Evolutionary conservation across 2,329 filamentous ascomycete species (phyloP).

Genomic region (Aspergillus sp.): DNA sequence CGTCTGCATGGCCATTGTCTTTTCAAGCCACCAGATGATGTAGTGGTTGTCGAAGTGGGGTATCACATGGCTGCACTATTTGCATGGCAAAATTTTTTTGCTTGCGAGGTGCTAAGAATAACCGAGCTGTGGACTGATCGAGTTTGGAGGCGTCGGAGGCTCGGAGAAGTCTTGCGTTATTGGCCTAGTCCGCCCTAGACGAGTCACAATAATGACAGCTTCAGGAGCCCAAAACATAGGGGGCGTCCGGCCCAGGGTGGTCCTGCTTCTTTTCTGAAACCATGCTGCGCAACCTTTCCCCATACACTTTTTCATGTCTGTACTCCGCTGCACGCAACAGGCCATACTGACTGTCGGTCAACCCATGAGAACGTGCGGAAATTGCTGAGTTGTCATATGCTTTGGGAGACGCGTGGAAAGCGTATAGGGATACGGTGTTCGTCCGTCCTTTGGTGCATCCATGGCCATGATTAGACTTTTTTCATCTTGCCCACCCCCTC

Average conservation of each 20-base stretch:
- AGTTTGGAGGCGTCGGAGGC: not conserved
- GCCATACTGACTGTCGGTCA: not conserved
- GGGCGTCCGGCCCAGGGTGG: not conserved
- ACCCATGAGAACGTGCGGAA: not conserved
- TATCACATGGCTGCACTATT: conserved; percentile 11
- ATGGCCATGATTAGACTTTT: not conserved
- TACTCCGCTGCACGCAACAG: not conserved
- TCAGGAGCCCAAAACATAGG: conserved; percentile 4
- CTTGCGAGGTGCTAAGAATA: conserved; percentile 1
- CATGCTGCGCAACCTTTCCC: conserved; percentile 5
- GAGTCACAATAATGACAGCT: conserved; percentile 1
- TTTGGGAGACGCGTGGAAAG: not conserved
- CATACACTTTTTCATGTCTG: not conserved
- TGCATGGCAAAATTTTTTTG: conserved; percentile 3
- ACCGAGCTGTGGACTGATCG: conserved; percentile 1
- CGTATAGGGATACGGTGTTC: not conserved
- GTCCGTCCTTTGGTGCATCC: not conserved
- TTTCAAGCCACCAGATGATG: conserved; percentile 3
- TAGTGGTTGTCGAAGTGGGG: conserved; percentile 3
- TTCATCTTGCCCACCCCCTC: not conserved
- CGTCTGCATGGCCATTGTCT: not conserved
- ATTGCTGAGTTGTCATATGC: not conserved
- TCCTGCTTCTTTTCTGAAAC: conserved; percentile 7
- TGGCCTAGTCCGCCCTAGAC: conserved; percentile 1
- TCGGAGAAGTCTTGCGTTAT: not conserved